Percentiles rank a stretch among this genome's conserved stretches.
phyloP scores from a whole-genome alignment of 768 basidiomycete genomes.

The Lactarius sanguifluus region DNA sequence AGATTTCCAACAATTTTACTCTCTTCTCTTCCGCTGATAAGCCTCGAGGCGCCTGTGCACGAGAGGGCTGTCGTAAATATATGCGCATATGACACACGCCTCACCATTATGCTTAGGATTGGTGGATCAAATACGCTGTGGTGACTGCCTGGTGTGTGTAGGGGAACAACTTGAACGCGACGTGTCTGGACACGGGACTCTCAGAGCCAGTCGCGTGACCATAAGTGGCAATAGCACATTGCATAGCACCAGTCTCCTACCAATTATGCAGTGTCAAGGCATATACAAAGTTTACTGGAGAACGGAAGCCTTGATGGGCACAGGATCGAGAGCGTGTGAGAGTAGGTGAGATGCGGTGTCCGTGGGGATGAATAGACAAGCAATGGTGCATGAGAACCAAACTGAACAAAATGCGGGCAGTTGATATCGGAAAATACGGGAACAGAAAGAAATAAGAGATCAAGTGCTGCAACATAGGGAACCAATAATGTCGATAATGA shows the following conservation, averaged over 20 bases:
- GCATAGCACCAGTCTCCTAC: not conserved
- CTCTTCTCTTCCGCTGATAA: conserved; percentile 90
- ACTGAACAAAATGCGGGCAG: not conserved
- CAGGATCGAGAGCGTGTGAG: conserved; percentile 15
- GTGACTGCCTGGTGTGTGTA: not conserved
- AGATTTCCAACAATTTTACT: conserved; percentile 84
- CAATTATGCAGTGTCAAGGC: conserved; percentile 22
- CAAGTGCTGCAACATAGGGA: conserved; percentile 6
- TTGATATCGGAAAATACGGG: not conserved
- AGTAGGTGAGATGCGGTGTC: conserved; percentile 17
- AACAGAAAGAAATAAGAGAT: not conserved
- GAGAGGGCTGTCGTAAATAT: not conserved
- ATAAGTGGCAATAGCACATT: not conserved
- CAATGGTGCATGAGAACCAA: conserved; percentile 32
- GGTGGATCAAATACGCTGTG: not conserved
- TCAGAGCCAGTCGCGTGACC: conserved; percentile 19
- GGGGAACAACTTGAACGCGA: not conserved
- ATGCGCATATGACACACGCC: conserved; percentile 7
- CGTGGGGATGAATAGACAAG: conserved; percentile 20
- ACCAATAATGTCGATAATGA: conserved; percentile 19
- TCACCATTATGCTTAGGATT: conserved; percentile 12
- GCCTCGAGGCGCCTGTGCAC: conserved; percentile 43
- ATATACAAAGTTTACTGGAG: conserved; percentile 24
- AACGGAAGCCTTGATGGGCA: conserved; percentile 13
- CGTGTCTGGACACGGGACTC: not conserved